A percentile compares a stretch with the other conserved stretches of the same genome.
phyloP scores from a whole-genome alignment of 2,329 filamentous ascomycete species.

The Epichloe sibirici region DNA sequence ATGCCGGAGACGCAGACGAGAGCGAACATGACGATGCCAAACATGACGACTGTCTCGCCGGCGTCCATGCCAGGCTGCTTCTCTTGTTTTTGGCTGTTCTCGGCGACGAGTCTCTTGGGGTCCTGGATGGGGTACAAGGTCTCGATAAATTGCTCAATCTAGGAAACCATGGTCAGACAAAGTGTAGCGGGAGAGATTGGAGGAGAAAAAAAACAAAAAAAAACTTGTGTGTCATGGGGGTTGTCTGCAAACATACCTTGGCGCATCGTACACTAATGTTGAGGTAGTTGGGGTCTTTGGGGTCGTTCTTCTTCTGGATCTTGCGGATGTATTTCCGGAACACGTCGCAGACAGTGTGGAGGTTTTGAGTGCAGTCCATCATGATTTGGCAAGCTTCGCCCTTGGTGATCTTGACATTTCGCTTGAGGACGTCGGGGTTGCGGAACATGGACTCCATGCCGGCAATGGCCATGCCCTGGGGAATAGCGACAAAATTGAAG shows the following conservation, averaged over 20 bases:
- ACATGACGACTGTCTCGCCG: slow-evolving; percentile 53
- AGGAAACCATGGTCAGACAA: not conserved
- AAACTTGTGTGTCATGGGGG: too few relatives aligned
- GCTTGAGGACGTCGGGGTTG: slow-evolving; percentile 75
- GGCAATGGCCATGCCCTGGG: slow-evolving; percentile 93
- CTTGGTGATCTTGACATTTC: slow-evolving; percentile 93
- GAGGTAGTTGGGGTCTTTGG: slow-evolving; percentile 81
- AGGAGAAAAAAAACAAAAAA: not conserved
- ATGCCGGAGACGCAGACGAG: slow-evolving; percentile 57
- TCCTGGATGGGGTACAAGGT: slow-evolving; percentile 80
- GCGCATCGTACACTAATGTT: slow-evolving; percentile 85
- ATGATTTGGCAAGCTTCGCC: slow-evolving; percentile 86
- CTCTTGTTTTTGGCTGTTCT: slow-evolving; percentile 24
- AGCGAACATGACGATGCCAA: slow-evolving; percentile 53
- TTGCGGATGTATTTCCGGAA: slow-evolving; percentile 67
- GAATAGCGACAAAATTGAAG: slow-evolving; percentile 98
- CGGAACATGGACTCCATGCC: slow-evolving; percentile 86
- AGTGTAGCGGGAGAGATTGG: too few relatives aligned
- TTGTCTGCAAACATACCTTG: slow-evolving; percentile 41
- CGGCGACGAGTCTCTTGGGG: slow-evolving; percentile 42
- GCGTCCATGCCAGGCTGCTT: slow-evolving; percentile 36
- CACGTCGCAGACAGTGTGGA: slow-evolving; percentile 65
- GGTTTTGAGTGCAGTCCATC: slow-evolving; percentile 84
- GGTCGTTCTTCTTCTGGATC: slow-evolving; percentile 91
- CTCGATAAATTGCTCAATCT: slow-evolving; percentile 95